Percentiles rank a stretch among this genome's conserved stretches.
phyloP scores from a whole-genome alignment of 2,329 filamentous ascomycete species.

The Hymenoscyphus fraxineus region DNA sequence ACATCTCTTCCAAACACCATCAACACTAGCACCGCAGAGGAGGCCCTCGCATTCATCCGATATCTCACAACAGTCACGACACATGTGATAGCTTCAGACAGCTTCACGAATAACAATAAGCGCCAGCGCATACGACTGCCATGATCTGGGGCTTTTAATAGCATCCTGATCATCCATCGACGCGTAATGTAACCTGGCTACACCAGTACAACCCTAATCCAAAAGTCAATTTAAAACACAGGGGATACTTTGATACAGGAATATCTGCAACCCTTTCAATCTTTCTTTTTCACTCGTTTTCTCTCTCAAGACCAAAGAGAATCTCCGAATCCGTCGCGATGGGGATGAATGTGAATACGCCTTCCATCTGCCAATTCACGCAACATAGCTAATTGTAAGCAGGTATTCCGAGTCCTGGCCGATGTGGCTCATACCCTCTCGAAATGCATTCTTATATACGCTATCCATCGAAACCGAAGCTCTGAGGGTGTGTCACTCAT shows the following conservation, averaged over 20 bases:
- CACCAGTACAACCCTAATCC: background rate
- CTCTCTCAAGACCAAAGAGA: background rate
- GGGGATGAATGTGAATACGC: conserved; percentile 27
- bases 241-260: background rate
- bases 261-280: background rate
- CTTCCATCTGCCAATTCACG: background rate
- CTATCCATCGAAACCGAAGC: conserved; percentile 83
- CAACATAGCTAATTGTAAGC: background rate
- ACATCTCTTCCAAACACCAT: background rate
- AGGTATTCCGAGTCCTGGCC: conserved; percentile 69
- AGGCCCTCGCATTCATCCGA: background rate
- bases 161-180: conserved; percentile 3
- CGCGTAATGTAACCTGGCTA: conserved; percentile 13
- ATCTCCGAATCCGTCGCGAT: conserved; percentile 14
- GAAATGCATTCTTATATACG: conserved; percentile 85
- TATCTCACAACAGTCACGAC: background rate
- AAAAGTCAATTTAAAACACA: background rate
- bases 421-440: conserved; percentile 82
- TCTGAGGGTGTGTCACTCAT: conserved; percentile 91
- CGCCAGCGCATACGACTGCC: background rate
- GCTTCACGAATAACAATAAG: background rate
- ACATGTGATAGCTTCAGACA: background rate
- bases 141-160: background rate
- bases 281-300: background rate
- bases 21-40: background rate